Percentiles rank a stretch among this genome's conserved stretches.
phyloP scores from a whole-genome alignment of 1,284 basidiomycete genomes.

The Ustilago crameri region DNA sequence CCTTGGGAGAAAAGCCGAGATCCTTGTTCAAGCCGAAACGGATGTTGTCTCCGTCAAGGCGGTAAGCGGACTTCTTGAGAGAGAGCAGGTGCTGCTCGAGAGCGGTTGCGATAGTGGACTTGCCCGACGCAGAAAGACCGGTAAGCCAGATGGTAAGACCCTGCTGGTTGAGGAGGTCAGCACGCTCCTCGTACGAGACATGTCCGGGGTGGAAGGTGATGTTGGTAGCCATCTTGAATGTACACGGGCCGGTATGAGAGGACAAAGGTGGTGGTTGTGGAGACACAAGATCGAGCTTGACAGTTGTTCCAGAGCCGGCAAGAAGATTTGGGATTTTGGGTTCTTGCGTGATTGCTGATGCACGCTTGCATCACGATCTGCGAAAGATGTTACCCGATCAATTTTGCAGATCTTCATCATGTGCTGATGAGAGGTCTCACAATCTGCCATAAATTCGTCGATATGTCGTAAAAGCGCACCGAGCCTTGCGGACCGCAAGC shows the following conservation, averaged over 20 bases:
- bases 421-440: too few species aligned
- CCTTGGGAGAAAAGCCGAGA: conserved; percentile 93
- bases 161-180: conserved; percentile 49
- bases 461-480: background rate
- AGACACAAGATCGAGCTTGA: background rate
- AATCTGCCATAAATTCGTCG: too few species aligned
- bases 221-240: conserved; percentile 78
- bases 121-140: conserved; percentile 61
- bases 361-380: too few species aligned
- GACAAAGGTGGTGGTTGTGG: background rate
- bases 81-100: conserved; percentile 95
- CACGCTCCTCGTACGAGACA: conserved; percentile 64
- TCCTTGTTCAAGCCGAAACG: conserved; percentile 98
- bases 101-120: conserved; percentile 97
- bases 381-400: background rate
- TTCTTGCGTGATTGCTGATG: too few species aligned
- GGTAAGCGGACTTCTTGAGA: conserved; percentile 84
- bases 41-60: conserved; percentile 96
- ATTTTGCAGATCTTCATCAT: too few species aligned
- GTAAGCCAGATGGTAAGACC: conserved; percentile 60
- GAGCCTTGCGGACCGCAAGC: background rate
- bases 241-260: background rate
- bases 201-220: conserved; percentile 82
- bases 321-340: background rate
- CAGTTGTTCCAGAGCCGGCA: background rate